phyloP scores from a whole-genome alignment of 192 early-diverging fungal species.

The Chytriomyces confervae region DNA sequence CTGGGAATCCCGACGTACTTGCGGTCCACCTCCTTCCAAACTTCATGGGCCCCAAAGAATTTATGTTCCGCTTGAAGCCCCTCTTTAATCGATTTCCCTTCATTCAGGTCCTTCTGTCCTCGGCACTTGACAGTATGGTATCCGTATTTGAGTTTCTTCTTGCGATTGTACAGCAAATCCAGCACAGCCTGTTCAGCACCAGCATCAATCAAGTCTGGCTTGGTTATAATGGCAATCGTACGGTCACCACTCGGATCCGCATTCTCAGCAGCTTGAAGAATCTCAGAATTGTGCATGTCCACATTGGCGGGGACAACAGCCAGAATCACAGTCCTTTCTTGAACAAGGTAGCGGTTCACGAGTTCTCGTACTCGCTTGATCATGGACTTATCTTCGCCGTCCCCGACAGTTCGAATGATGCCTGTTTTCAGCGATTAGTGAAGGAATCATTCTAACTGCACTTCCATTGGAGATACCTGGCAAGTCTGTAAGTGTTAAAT shows the following conservation, averaged over 20 bases:
- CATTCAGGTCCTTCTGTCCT: slow-evolving; percentile 31
- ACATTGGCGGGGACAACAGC: slow-evolving; percentile 45
- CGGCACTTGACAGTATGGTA: slow-evolving; percentile 40
- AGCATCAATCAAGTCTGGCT: slow-evolving; percentile 38
- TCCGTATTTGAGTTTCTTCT: slow-evolving; percentile 30
- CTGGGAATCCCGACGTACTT: slow-evolving; percentile 9
- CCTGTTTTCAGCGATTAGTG: too few species aligned
- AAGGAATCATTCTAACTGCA: too few species aligned
- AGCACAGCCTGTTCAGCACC: slow-evolving; percentile 23
- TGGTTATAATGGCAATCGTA: slow-evolving; percentile 46
- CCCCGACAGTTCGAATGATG: slow-evolving; percentile 27
- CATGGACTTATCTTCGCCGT: slow-evolving; percentile 33
- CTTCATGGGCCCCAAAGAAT: slow-evolving; percentile 21
- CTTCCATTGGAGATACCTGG: slow-evolving; percentile 19
- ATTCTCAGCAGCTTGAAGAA: slow-evolving; percentile 32
- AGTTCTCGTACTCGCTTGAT: slow-evolving; percentile 27
- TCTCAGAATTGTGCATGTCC: slow-evolving; percentile 37
- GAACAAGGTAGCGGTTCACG: slow-evolving; percentile 29
- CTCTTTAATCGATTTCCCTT: neutral
- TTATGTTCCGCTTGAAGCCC: slow-evolving; percentile 8
- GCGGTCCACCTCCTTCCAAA: neutral
- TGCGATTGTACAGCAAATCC: slow-evolving; percentile 15
- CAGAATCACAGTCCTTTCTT: slow-evolving; percentile 40
- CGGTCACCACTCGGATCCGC: slow-evolving; percentile 34
- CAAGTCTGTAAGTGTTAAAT: slow-evolving; percentile 42